Evolutionary conservation across 352 stramenopile genomes (phyloP).

Genomic region (Phytopythium helicoides): DNA sequence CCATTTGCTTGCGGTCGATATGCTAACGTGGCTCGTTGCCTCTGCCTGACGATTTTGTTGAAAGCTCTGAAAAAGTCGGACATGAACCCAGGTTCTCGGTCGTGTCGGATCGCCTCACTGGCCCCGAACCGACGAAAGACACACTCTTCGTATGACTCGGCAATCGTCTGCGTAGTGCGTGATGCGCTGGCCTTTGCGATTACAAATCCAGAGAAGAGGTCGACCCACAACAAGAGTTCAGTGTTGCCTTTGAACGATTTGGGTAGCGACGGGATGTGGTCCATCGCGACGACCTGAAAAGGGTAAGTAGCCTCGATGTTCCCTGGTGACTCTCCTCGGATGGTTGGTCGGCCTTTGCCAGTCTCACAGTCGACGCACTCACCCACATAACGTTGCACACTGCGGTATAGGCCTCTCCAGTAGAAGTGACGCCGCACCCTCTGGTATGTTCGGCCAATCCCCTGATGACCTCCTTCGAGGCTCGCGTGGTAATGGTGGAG

Average conservation of each 20-base stretch:
- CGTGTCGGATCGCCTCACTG: conserved; percentile 10
- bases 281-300: conserved; percentile 11
- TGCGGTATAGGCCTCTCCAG: conserved; percentile 3
- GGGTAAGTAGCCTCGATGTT: conserved; percentile 9
- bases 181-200: too few species aligned
- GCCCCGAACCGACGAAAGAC: conserved; percentile 15
- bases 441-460: conserved; percentile 5
- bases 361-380: not conserved
- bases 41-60: conserved; percentile 2
- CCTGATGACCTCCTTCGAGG: conserved; percentile 11
- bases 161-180: too few species aligned
- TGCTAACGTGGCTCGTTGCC: conserved; percentile 4
- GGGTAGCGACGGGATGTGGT: too few species aligned
- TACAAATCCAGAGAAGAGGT: too few species aligned
- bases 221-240: too few species aligned
- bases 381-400: conserved; percentile 2
- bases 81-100: conserved; percentile 16
- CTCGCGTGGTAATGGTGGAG: conserved; percentile 12
- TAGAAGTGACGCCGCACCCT: conserved; percentile 5
- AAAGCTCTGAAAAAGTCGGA: conserved; percentile 6
- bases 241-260: too few species aligned
- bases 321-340: conserved; percentile 6
- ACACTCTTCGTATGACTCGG: too few species aligned
- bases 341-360: not conserved
- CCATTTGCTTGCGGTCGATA: conserved; percentile 17